phyloP scores from a whole-genome alignment of 352 stramenopile genomes.

The Phytophthora ramorum region DNA sequence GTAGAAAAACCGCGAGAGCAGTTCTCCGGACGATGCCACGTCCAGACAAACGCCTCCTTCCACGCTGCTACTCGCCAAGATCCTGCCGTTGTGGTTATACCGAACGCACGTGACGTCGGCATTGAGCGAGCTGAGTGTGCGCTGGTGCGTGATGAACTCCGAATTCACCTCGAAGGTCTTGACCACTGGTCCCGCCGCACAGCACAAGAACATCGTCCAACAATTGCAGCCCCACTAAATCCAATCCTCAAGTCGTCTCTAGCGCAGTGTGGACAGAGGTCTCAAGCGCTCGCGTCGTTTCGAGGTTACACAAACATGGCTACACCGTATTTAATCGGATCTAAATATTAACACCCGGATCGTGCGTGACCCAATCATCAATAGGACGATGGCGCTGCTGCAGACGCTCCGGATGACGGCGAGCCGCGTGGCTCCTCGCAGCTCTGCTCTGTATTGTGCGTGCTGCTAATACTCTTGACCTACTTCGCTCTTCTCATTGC shows the following conservation, averaged over 20 bases:
- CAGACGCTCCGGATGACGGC: slow-evolving; percentile 41
- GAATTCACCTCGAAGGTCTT: slow-evolving; percentile 71
- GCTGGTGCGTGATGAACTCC: slow-evolving; percentile 51
- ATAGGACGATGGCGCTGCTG: slow-evolving; percentile 38
- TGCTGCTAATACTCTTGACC: neutral
- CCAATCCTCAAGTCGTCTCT: neutral
- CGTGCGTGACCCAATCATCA: slow-evolving; percentile 3
- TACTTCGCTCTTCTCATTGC: slow-evolving; percentile 2
- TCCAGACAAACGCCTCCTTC: slow-evolving; percentile 69
- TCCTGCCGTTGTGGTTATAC: slow-evolving; percentile 79
- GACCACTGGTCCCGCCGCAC: slow-evolving; percentile 54
- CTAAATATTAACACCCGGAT: neutral
- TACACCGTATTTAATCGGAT: slow-evolving; percentile 22
- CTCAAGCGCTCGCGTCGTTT: slow-evolving; percentile 35
- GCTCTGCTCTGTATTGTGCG: slow-evolving; percentile 41
- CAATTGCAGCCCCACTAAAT: neutral
- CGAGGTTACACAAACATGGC: slow-evolving; percentile 16
- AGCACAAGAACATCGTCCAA: slow-evolving; percentile 59
- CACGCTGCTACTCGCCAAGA: slow-evolving; percentile 67
- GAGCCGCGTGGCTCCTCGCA: slow-evolving; percentile 21
- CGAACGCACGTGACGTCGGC: slow-evolving; percentile 64
- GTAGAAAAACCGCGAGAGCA: slow-evolving; percentile 74
- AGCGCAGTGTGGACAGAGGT: neutral
- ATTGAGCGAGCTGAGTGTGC: slow-evolving; percentile 55
- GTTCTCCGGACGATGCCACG: slow-evolving; percentile 58